Percentiles rank a stretch among this genome's conserved stretches.
Conservation (phyloP, 352 stramenopile genomes). For the Globisporangium iwayamae region DNA sequence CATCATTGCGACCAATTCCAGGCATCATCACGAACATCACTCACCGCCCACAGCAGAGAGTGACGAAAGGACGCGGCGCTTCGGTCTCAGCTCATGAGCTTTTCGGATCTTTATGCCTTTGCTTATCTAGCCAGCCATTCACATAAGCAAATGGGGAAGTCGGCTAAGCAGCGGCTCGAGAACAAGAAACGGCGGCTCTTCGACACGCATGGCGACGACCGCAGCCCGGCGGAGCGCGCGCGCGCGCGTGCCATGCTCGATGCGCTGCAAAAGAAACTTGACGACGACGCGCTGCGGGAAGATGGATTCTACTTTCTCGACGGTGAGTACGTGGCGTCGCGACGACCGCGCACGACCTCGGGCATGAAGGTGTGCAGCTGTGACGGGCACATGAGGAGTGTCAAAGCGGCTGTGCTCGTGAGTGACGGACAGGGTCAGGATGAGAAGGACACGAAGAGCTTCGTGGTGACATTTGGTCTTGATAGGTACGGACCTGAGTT, state of each 20-base stretch:
- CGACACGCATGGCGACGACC: slow-evolving; percentile 35
- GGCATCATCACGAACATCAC: neutral
- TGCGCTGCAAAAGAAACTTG: slow-evolving; percentile 50
- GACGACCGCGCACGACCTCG: slow-evolving; percentile 37
- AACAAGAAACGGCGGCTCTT: slow-evolving; percentile 47
- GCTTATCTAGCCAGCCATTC: neutral
- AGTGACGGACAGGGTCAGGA: neutral
- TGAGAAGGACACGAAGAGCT: neutral
- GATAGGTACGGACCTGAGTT: slow-evolving; percentile 27
- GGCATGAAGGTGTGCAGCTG: slow-evolving; percentile 55
- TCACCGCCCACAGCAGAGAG: neutral
- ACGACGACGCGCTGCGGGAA: slow-evolving; percentile 57
- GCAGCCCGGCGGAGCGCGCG: slow-evolving; percentile 30
- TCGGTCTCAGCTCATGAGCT: too few species aligned
- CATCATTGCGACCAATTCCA: neutral
- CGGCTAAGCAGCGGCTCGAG: slow-evolving; percentile 34
- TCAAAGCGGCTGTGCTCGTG: slow-evolving; percentile 21
- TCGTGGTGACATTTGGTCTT: slow-evolving; percentile 46
- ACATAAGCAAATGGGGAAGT: slow-evolving; percentile 39
- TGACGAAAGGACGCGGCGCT: too few species aligned
- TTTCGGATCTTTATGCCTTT: too few species aligned
- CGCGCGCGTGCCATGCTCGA: slow-evolving; percentile 50
- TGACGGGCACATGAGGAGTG: slow-evolving; percentile 27
- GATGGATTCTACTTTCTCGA: slow-evolving; percentile 67
- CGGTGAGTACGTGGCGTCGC: slow-evolving; percentile 31